Evolutionary conservation across 2,329 filamentous ascomycete genomes (phyloP).

Genomic region (Colletotrichum sp.): DNA sequence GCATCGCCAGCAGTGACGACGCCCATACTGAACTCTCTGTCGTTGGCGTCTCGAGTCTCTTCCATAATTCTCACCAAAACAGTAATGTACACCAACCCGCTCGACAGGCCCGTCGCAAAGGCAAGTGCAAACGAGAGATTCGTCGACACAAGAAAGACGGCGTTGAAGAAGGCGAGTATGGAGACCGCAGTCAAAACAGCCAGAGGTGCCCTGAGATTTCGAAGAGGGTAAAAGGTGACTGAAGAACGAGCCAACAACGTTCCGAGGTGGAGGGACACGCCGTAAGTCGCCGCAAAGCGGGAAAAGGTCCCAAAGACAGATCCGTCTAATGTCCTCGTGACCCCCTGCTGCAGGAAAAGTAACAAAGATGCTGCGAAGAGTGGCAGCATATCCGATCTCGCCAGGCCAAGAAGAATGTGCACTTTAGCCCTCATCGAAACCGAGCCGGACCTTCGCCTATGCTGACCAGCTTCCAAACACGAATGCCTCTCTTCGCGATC

Average conservation of each 20-base stretch:
- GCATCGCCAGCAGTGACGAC: conserved; percentile 32
- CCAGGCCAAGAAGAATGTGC: conserved; percentile 17
- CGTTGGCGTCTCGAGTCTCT: conserved; percentile 21
- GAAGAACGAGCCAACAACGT: conserved; percentile 29
- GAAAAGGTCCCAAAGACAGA: conserved; percentile 30
- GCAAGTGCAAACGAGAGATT: conserved; percentile 28
- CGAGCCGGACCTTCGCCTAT: not conserved
- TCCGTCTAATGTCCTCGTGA: conserved; percentile 31
- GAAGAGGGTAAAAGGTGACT: conserved; percentile 23
- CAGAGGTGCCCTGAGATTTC: conserved; percentile 13
- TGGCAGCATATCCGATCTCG: conserved; percentile 30
- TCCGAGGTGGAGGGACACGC: conserved; percentile 33
- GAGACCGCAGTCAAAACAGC: conserved; percentile 11
- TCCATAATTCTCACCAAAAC: conserved; percentile 24
- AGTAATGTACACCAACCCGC: conserved; percentile 33
- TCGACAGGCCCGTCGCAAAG: conserved; percentile 30
- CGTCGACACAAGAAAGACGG: conserved; percentile 26
- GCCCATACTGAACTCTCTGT: conserved; percentile 33
- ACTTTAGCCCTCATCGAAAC: conserved; percentile 18
- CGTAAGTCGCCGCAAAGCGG: conserved; percentile 31
- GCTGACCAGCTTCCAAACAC: not conserved
- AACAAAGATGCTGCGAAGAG: conserved; percentile 27
- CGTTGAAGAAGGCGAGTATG: conserved; percentile 24
- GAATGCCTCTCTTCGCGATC: not conserved
- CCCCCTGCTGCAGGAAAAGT: conserved; percentile 30